These are phyloP conservation scores for Phialophora tarda DNA, from an alignment of 2,329 filamentous ascomycete genomes.

Conservation along the genomic window DNA sequence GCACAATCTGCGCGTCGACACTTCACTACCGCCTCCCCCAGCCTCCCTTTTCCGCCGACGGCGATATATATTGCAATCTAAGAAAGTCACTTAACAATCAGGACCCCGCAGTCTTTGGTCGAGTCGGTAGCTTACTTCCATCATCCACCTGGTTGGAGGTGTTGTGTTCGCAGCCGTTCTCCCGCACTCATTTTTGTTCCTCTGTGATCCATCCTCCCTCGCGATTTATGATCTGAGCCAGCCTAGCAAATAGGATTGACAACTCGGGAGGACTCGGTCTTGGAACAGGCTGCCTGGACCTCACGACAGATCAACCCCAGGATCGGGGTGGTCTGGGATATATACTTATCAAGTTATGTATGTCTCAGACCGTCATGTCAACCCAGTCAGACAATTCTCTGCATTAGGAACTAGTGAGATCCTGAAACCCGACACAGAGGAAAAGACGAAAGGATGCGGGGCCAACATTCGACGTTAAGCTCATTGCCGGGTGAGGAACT, in stretches of 20 bases:
- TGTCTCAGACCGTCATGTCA: too few relatives aligned
- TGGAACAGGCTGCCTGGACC: not conserved
- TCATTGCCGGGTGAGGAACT: too few relatives aligned
- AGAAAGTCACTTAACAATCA: not conserved
- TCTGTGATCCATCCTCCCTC: not conserved
- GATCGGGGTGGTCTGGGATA: not conserved
- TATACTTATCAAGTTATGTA: too few relatives aligned
- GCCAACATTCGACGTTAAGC: too few relatives aligned
- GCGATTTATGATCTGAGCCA: not conserved
- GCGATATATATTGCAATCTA: not conserved
- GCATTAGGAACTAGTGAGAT: too few relatives aligned
- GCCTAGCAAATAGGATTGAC: not conserved
- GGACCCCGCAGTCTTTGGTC: not conserved
- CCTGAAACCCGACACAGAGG: too few relatives aligned
- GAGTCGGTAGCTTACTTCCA: not conserved
- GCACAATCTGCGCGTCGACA: not conserved
- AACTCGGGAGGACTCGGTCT: not conserved
- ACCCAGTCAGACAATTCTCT: too few relatives aligned
- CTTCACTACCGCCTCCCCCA: not conserved
- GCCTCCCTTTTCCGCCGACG: not conserved
- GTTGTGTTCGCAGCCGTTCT: not conserved
- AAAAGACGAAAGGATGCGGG: too few relatives aligned
- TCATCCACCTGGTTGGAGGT: slow-evolving; percentile 4
- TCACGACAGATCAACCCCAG: not conserved
- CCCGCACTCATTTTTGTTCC: not conserved